Conservation (phyloP, 2,329 filamentous ascomycete species). For the Aphanocladium album region DNA sequence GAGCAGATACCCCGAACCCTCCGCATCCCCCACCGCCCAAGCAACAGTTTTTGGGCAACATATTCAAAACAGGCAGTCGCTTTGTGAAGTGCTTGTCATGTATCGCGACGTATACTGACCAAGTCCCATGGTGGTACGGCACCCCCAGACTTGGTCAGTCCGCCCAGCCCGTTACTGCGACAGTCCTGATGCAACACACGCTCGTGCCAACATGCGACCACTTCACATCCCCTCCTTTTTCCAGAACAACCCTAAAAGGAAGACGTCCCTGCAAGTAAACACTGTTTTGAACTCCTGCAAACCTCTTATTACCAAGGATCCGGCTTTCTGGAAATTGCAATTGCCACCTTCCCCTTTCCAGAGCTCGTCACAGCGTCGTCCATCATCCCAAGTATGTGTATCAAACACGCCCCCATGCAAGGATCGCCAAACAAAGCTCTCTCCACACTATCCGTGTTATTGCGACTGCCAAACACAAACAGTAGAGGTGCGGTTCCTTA, state of each 20-base stretch:
- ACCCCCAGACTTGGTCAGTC: neutral
- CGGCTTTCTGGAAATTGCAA: neutral
- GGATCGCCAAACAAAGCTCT: neutral
- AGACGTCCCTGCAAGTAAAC: neutral
- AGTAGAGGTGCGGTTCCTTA: too few species aligned
- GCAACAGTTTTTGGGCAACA: neutral
- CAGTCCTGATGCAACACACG: neutral
- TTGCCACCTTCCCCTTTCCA: neutral
- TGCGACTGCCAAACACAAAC: neutral
- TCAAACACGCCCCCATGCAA: neutral
- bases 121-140: too few species aligned
- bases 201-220: slow-evolving; percentile 1
- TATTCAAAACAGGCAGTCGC: too few species aligned
- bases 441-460: neutral
- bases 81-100: neutral
- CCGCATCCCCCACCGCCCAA: neutral
- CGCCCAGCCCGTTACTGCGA: neutral
- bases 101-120: too few species aligned
- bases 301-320: neutral
- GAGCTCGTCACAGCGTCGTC: neutral
- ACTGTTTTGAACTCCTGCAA: too few species aligned
- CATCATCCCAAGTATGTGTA: neutral
- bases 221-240: neutral
- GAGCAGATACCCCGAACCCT: neutral
- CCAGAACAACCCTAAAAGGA: neutral